A percentile compares a stretch with the other conserved stretches of the same genome.
Evolutionary conservation across 352 stramenopile genomes (phyloP).

Genomic region (Globisporangium recalcitrans): DNA sequence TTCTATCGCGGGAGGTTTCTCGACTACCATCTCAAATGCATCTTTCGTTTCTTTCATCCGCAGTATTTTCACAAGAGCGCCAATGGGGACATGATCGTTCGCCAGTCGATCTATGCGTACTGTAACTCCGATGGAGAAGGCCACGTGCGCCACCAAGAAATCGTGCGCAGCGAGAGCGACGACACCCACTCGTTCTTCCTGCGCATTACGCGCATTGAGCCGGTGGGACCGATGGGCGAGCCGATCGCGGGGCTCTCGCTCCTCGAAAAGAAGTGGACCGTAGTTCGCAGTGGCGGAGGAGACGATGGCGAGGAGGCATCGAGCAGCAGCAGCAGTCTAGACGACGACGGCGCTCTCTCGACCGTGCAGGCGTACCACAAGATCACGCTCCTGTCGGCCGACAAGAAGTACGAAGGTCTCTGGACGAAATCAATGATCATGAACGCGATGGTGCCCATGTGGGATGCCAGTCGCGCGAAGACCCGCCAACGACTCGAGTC

Average conservation of each 20-base stretch:
- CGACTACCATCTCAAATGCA: too few relatives aligned
- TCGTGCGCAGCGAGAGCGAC: constrained; percentile 10
- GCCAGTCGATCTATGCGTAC: constrained; percentile 10
- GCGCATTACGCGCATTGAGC: constrained; percentile 17
- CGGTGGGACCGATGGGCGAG: neutral
- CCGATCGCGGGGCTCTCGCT: neutral
- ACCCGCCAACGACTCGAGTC: neutral
- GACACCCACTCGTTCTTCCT: neutral
- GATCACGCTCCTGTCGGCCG: neutral
- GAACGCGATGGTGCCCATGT: neutral
- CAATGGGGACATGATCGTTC: constrained; percentile 3
- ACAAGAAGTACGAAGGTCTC: neutral
- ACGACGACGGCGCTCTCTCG: neutral
- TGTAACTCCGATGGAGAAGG: constrained; percentile 18
- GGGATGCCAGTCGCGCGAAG: neutral
- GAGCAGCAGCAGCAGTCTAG: too few relatives aligned
- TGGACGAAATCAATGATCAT: neutral
- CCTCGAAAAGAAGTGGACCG: neutral
- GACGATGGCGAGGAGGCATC: too few relatives aligned
- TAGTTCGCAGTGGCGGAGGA: neutral
- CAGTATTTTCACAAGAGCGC: neutral
- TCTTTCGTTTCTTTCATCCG: too few relatives aligned
- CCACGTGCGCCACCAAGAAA: constrained; percentile 22
- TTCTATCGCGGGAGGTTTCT: too few relatives aligned
- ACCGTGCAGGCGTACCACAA: neutral